A percentile compares a stretch with the other conserved stretches of the same genome.
Conservation (phyloP, 176 grass and related monocot genomes). For the Zizania latifolia region DNA sequence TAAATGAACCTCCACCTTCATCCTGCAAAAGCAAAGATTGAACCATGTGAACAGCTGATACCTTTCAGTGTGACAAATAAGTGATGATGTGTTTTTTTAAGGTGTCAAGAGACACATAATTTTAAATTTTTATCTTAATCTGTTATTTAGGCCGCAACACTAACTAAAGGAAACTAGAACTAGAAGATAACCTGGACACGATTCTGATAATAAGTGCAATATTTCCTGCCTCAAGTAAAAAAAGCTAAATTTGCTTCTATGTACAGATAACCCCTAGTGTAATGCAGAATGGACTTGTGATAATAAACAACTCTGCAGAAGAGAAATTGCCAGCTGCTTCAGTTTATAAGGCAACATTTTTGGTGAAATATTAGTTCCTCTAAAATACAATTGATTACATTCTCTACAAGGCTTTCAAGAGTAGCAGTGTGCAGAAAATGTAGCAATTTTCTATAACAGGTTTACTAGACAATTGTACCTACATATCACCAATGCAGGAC, state of each 20-base stretch:
- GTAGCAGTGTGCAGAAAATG: background rate
- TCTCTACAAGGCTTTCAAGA: background rate
- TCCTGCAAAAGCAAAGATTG: slow-evolving; percentile 28
- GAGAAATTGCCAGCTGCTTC: background rate
- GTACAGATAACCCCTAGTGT: background rate
- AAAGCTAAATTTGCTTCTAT: background rate
- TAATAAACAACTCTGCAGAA: background rate
- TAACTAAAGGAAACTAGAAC: background rate
- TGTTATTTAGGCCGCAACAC: background rate
- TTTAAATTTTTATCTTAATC: background rate
- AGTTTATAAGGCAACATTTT: background rate
- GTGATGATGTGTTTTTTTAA: background rate
- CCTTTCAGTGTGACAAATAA: background rate
- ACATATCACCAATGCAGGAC: background rate
- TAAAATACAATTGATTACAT: background rate
- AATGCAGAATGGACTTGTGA: background rate
- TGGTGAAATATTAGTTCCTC: background rate
- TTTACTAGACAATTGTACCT: background rate
- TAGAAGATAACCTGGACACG: background rate
- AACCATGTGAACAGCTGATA: background rate
- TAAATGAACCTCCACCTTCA: slow-evolving; percentile 39
- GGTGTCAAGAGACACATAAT: background rate
- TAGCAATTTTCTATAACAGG: background rate
- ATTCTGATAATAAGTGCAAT: background rate
- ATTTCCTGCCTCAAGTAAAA: no score